A percentile compares a stretch with the other conserved stretches of the same genome.
These are phyloP conservation scores for Calonectria ilicicola DNA, from an alignment of 2,329 filamentous ascomycete genomes.

Conservation along the genomic window DNA sequence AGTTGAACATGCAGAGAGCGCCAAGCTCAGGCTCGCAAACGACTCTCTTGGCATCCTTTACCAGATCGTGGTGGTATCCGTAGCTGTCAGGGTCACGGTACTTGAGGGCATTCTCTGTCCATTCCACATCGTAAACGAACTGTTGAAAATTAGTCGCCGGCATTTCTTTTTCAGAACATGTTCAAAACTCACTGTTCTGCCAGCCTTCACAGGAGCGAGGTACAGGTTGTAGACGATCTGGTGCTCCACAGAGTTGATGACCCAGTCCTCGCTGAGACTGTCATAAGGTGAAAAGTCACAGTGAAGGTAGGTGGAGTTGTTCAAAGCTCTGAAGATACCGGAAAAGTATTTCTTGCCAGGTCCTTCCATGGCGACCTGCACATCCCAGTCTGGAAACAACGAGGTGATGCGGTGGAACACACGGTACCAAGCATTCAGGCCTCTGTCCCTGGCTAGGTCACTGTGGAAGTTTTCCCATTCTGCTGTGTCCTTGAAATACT, in stretches of 20 bases:
- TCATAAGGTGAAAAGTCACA: neutral
- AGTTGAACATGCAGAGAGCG: slow-evolving; percentile 9
- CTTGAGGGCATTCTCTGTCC: neutral
- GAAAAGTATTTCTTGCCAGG: neutral
- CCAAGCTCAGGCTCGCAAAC: slow-evolving; percentile 3
- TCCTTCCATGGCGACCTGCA: neutral
- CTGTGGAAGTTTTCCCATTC: neutral
- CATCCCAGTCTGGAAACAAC: neutral
- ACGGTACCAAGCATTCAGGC: neutral
- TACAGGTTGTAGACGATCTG: slow-evolving; percentile 4
- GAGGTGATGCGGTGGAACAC: neutral
- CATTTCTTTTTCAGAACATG: neutral
- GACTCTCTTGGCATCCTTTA: neutral
- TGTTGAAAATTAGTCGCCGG: neutral
- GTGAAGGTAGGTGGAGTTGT: neutral
- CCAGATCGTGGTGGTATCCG: neutral
- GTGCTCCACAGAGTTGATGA: slow-evolving; percentile 1
- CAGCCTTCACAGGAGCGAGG: neutral
- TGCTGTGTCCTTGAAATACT: neutral
- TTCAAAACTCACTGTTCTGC: neutral
- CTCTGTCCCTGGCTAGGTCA: neutral
- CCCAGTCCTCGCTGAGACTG: slow-evolving; percentile 2
- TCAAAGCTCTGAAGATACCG: neutral
- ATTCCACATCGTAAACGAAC: neutral
- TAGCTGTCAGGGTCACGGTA: neutral